phyloP scores from a whole-genome alignment of 768 basidiomycete species.

The Tubosaeta sp. region DNA sequence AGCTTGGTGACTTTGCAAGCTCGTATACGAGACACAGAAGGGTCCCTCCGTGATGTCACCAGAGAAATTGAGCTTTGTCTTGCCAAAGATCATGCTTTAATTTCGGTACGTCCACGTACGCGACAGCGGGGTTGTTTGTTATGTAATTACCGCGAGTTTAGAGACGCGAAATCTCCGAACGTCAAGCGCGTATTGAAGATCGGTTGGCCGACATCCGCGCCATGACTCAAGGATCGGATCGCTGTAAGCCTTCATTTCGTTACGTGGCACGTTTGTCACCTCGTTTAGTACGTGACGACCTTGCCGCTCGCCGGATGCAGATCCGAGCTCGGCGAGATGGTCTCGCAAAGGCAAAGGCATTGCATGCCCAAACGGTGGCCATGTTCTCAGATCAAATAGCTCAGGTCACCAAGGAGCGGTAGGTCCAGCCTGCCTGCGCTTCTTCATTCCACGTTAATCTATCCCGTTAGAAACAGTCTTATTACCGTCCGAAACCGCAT shows the following conservation, averaged over 20 bases:
- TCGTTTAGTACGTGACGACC: slow-evolving; percentile 39
- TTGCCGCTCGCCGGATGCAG: slow-evolving; percentile 41
- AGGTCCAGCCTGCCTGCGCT: slow-evolving; percentile 6
- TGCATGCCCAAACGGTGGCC: slow-evolving; percentile 32
- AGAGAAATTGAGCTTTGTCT: slow-evolving; percentile 46
- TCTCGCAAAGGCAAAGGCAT: slow-evolving; percentile 41
- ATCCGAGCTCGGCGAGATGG: slow-evolving; percentile 44
- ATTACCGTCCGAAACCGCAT: slow-evolving; percentile 46
- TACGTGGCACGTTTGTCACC: slow-evolving; percentile 10
- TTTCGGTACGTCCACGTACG: slow-evolving; percentile 39
- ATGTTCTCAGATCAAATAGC: slow-evolving; percentile 27
- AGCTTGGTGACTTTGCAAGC: slow-evolving; percentile 55
- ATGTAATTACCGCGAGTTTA: slow-evolving; percentile 33
- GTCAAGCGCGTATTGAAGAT: slow-evolving; percentile 50
- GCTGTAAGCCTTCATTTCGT: slow-evolving; percentile 39
- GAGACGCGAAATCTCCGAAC: slow-evolving; percentile 68
- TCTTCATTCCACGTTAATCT: slow-evolving; percentile 14
- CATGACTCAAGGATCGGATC: slow-evolving; percentile 41
- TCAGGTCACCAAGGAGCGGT: slow-evolving; percentile 40
- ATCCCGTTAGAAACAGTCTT: slow-evolving; percentile 41
- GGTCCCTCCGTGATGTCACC: slow-evolving; percentile 46
- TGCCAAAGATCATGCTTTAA: slow-evolving; percentile 35
- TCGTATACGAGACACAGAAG: slow-evolving; percentile 47
- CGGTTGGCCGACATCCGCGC: slow-evolving; percentile 40
- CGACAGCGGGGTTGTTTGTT: slow-evolving; percentile 6